These are phyloP conservation scores for Aureobasidium vineae DNA, from an alignment of 2,329 filamentous ascomycete species.

Conservation along the genomic window DNA sequence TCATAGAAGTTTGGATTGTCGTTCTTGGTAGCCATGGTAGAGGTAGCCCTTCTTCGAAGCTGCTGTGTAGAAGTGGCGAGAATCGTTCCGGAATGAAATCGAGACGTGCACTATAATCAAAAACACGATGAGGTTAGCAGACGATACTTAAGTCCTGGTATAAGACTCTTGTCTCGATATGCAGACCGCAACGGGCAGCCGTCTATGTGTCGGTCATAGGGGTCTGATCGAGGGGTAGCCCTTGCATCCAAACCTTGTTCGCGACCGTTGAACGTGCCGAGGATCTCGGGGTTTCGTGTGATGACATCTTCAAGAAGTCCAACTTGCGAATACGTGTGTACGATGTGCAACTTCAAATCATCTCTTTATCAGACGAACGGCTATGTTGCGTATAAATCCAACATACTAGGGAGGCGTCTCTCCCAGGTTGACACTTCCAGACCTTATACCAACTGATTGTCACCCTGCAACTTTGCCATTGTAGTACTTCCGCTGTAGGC, in stretches of 20 bases:
- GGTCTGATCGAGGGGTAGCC: constrained; percentile 12
- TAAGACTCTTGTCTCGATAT: not conserved
- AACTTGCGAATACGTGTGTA: not conserved
- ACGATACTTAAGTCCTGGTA: not conserved
- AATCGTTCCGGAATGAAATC: not conserved
- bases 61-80: not conserved
- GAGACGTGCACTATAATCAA: not conserved
- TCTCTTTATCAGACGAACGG: not conserved
- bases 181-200: not conserved
- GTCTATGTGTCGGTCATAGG: not conserved
- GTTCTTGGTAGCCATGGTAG: not conserved
- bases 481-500: not conserved
- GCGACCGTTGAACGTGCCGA: not conserved
- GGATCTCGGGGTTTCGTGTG: not conserved
- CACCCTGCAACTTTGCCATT: not conserved
- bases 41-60: not conserved
- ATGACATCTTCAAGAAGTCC: not conserved
- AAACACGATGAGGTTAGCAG: not conserved
- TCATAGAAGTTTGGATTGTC: constrained; percentile 37
- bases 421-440: no score
- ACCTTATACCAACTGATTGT: not conserved
- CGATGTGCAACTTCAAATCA: not conserved
- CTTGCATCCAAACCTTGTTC: constrained; percentile 10
- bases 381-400: not conserved
- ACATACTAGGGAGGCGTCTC: not conserved